Evolutionary conservation across 805 yeast species (phyloP).

Genomic region (Pichia californica): DNA sequence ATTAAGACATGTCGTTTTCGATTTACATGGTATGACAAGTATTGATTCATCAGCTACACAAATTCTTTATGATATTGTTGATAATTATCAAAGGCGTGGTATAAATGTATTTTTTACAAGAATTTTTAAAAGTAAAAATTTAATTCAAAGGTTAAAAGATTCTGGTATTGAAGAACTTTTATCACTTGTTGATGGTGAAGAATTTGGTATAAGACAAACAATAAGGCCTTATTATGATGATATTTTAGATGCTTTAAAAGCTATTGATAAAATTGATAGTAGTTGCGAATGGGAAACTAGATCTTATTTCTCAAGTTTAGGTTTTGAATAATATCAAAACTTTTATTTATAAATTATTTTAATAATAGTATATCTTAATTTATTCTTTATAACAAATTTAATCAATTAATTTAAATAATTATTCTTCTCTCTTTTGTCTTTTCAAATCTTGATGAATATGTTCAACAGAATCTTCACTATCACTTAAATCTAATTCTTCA

Average conservation of each 20-base stretch:
- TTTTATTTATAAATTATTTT: neutral
- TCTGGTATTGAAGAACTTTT: constrained; percentile 49
- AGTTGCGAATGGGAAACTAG: constrained; percentile 15
- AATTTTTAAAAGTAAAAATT: constrained; percentile 40
- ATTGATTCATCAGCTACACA: constrained; percentile 80
- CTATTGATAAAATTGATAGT: constrained; percentile 33
- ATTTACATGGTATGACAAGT: constrained; percentile 73
- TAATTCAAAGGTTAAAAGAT: constrained; percentile 43
- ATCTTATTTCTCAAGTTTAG: constrained; percentile 16
- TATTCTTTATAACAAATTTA: neutral
- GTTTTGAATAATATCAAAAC: constrained; percentile 9
- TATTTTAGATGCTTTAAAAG: constrained; percentile 51
- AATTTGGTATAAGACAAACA: constrained; percentile 27
- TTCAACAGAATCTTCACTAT: constrained; percentile 27
- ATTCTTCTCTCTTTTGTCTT: constrained; percentile 8
- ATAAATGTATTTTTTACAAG: constrained; percentile 57
- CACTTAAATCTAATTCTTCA: constrained; percentile 17
- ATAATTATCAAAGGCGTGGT: constrained; percentile 45
- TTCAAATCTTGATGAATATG: constrained; percentile 12
- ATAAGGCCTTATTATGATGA: constrained; percentile 41
- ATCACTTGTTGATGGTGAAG: constrained; percentile 17
- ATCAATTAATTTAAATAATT: neutral
- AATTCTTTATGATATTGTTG: constrained; percentile 55
- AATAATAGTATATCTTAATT: too few relatives aligned
- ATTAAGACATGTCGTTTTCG: constrained; percentile 58